Percentiles rank a stretch among this genome's conserved stretches.
These are phyloP conservation scores for Hypoxylon trugodes DNA, from an alignment of 495 filamentous ascomycete species.

Conservation along the genomic window DNA sequence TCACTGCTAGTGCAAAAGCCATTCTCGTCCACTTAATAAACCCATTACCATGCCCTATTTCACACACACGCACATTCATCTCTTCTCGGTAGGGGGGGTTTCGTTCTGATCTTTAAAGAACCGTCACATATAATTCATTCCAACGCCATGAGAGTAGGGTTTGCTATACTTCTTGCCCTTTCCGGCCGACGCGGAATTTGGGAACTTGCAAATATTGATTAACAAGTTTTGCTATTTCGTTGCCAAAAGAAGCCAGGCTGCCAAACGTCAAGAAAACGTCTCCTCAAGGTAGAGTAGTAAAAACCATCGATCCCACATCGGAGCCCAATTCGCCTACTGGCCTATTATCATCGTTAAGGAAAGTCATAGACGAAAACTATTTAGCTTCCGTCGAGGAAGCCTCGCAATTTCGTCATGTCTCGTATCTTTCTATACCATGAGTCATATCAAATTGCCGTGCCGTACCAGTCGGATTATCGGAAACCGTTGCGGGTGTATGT, in stretches of 20 bases:
- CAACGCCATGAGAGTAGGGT: constrained; percentile 9
- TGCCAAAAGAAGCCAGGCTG: constrained; percentile 11
- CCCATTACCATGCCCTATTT: neutral
- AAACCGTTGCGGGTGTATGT: constrained; percentile 26
- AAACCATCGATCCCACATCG: constrained; percentile 26
- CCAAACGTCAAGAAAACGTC: constrained; percentile 25
- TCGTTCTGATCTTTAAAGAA: constrained; percentile 2
- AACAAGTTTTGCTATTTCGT: constrained; percentile 4
- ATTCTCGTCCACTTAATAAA: constrained; percentile 34
- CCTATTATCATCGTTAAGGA: constrained; percentile 33
- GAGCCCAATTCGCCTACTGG: constrained; percentile 24
- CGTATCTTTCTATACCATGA: constrained; percentile 48
- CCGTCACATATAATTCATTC: constrained; percentile 8
- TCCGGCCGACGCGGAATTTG: neutral
- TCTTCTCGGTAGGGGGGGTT: neutral
- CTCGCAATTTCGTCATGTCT: constrained; percentile 31
- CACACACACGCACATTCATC: no score
- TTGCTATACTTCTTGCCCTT: constrained; percentile 9
- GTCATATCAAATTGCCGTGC: constrained; percentile 39
- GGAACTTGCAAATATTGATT: neutral
- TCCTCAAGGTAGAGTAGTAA: constrained; percentile 14
- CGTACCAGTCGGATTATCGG: constrained; percentile 23
- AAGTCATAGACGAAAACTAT: constrained; percentile 29
- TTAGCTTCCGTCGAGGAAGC: constrained; percentile 21
- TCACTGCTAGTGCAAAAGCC: constrained; percentile 35